Conservation (phyloP, 257 asterid species). For the Capsicum chinense region DNA sequence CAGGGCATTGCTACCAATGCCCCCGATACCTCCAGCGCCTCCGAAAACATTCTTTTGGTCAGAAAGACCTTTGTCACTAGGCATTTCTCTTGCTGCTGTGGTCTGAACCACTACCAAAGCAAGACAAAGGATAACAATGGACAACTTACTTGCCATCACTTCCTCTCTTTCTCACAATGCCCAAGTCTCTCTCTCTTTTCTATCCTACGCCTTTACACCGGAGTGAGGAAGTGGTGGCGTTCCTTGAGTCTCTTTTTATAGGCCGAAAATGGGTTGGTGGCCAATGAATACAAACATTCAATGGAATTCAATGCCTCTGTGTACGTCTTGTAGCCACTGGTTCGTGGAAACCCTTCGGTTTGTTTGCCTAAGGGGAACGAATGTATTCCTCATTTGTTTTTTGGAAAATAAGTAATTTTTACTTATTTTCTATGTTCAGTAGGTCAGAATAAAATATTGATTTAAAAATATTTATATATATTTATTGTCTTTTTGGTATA, state of each 20-base stretch:
- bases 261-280: constrained; percentile 20
- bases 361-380: not conserved
- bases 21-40: constrained; percentile 31
- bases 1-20: constrained; percentile 21
- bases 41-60: constrained; percentile 51
- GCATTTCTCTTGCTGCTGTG: constrained; percentile 44
- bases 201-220: not conserved
- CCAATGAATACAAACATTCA: constrained; percentile 28
- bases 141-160: constrained; percentile 40
- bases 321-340: not conserved
- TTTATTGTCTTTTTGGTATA: too few relatives aligned
- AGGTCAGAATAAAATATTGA: too few relatives aligned
- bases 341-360: not conserved
- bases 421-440: not conserved
- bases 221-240: not conserved
- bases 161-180: not conserved
- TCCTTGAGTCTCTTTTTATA: constrained; percentile 31
- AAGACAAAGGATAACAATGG: constrained; percentile 28
- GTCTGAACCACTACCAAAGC: constrained; percentile 37
- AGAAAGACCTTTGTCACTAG: constrained; percentile 38
- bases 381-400: not conserved
- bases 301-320: constrained; percentile 34
- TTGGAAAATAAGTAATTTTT: not conserved
- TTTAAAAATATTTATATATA: too few relatives aligned
- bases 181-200: not conserved